Base-by-base conservation (phyloP, 2,329 filamentous ascomycete genomes). In the Ophiostoma populinum region DNA sequence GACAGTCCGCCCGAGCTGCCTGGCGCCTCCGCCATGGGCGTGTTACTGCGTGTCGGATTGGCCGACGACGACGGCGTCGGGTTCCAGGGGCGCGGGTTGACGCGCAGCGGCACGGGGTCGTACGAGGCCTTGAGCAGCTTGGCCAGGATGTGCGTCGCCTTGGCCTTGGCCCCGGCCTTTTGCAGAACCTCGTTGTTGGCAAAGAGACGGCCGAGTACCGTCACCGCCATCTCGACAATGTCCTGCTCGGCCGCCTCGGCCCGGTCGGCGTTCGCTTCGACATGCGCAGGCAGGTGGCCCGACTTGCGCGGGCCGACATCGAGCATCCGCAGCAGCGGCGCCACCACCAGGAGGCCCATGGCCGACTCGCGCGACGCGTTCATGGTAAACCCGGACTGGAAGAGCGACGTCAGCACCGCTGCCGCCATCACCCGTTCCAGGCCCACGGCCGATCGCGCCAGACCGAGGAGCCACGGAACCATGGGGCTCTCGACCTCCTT, bases 111-210 rank as follows among this genome's bases (percentile, higher is more conserved):
- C 1, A 63, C 54, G 1, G 62, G 57, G 13, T 62, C 57, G 42
- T 70, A 72, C 7, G 63, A 60, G 12, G 56, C 56, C 42, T 64
- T 65, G 6, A 73, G 49, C 10, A 70, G 53, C 35, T 56, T 62
- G 36, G 56, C 58, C 21, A 67, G 48, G 2, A 55, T 52, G 43
- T 58, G 59, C 32, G 67, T 55, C 1, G 59, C 64, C 18, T 59
- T 54, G 38, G 62, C 64, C 40, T 94, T 81, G 28, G 76, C 77
- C 0, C 85, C 83, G 24, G 82, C 75, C 46, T 76, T 80, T 54
- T 95, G 87, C 35, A 95, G 63, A 39, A 70, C 66, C 40, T 79
- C 72, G 50, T 76, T 83, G 47, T 90, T 81, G 18, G 74, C 72
- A 13, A 93, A 73, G 25, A 95, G 62, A 30, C 75, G 72, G 12